Conservation (phyloP, 306 rosid species). For the Quercus cerris region DNA sequence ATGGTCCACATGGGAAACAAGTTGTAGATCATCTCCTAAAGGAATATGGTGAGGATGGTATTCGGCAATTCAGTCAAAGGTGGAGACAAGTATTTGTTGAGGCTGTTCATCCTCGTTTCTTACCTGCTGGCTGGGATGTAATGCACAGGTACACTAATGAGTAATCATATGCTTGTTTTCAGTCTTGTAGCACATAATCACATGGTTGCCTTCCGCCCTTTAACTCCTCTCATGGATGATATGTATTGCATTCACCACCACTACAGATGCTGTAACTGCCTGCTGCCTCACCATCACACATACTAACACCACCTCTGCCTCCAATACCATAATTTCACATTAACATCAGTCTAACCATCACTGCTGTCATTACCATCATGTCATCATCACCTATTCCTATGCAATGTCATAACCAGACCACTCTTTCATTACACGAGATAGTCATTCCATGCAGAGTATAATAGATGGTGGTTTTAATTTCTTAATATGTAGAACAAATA, state of each 20-base stretch:
- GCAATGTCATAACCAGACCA: not conserved
- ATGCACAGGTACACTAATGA: slow-evolving; percentile 73
- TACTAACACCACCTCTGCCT: not conserved
- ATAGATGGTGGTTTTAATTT: not conserved
- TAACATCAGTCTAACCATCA: not conserved
- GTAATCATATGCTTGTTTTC: slow-evolving; percentile 7
- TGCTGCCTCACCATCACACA: not conserved
- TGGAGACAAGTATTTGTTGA: slow-evolving; percentile 94
- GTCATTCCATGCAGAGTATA: not conserved
- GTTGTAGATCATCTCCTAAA: slow-evolving; percentile 76
- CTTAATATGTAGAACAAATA: not conserved
- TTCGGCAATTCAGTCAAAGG: slow-evolving; percentile 73
- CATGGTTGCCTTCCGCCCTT: not conserved
- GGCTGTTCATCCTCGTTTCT: slow-evolving; percentile 79
- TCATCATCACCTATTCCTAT: not conserved
- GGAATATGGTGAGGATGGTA: slow-evolving; percentile 74
- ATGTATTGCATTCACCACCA: not conserved
- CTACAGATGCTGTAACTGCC: not conserved
- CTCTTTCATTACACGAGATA: not conserved
- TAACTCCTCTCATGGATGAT: not conserved
- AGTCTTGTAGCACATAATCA: not conserved
- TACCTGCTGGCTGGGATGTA: slow-evolving; percentile 89
- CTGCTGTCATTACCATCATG: too few relatives aligned
- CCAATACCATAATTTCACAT: not conserved
- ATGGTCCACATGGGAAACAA: slow-evolving; percentile 93